Evolutionary conservation across 176 grass and related monocot genomes (phyloP).

Genomic region (Lolium rigidum): DNA sequence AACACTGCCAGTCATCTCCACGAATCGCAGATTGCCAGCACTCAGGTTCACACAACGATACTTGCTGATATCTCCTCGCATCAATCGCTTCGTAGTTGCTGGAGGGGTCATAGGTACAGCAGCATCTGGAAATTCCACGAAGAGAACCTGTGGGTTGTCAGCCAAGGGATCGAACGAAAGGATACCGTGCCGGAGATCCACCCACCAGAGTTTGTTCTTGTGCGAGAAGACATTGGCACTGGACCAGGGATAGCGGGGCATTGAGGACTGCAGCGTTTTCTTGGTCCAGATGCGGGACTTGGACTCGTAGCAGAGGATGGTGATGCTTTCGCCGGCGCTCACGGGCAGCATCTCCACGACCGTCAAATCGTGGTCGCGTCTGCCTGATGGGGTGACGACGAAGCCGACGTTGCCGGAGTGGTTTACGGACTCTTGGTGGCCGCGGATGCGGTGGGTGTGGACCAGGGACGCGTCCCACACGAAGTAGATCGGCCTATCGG

Average conservation of each 20-base stretch:
- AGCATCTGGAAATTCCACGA: background rate
- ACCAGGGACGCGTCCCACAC: background rate
- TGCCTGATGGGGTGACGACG: background rate
- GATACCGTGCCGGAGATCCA: background rate
- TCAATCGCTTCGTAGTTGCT: background rate
- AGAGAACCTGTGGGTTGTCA: background rate
- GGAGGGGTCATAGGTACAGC: background rate
- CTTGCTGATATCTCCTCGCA: background rate
- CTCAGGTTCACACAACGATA: no score
- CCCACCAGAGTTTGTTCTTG: background rate
- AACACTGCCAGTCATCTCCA: no score
- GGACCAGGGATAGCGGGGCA: background rate
- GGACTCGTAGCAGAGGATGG: background rate
- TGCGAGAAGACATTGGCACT: background rate
- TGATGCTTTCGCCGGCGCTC: background rate
- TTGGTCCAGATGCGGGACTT: background rate
- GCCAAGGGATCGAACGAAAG: background rate
- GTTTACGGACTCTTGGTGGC: background rate
- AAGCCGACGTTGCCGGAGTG: background rate
- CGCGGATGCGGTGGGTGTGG: background rate
- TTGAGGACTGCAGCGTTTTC: background rate
- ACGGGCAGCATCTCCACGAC: background rate
- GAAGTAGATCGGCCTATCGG: background rate
- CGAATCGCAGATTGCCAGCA: no score
- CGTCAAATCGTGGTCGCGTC: background rate